A percentile compares a stretch with the other conserved stretches of the same genome.
Conservation (phyloP, 257 asterid genomes). For the Ehretia macrophylla region DNA sequence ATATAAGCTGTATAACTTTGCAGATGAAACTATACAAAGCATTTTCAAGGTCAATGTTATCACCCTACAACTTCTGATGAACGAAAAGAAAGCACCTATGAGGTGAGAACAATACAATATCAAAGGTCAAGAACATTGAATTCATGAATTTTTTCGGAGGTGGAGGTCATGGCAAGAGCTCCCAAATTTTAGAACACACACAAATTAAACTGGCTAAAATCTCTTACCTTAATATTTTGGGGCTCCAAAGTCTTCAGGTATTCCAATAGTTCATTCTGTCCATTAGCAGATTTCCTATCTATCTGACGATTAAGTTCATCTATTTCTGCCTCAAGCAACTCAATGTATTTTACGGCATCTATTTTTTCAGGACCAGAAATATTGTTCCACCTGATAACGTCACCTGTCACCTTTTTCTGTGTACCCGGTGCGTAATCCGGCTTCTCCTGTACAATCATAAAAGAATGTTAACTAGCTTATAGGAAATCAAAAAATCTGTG, state of each 20-base stretch:
- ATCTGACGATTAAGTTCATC: slow-evolving; percentile 91
- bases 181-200: slow-evolving; percentile 17
- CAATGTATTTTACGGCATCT: slow-evolving; percentile 93
- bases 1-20: too few species aligned
- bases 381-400: slow-evolving; percentile 93
- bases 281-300: slow-evolving; percentile 64
- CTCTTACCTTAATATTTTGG: slow-evolving; percentile 84
- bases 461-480: slow-evolving; percentile 15
- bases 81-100: background rate
- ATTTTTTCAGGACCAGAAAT: slow-evolving; percentile 82
- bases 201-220: slow-evolving; percentile 3
- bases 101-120: background rate
- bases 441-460: slow-evolving; percentile 50
- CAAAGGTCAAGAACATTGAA: background rate
- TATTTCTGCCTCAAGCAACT: slow-evolving; percentile 91
- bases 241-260: slow-evolving; percentile 93
- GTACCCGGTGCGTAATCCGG: slow-evolving; percentile 94
- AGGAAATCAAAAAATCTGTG: slow-evolving; percentile 2
- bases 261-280: slow-evolving; percentile 78
- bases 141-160: background rate
- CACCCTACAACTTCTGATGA: background rate
- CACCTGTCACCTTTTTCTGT: slow-evolving; percentile 91
- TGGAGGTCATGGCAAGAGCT: background rate
- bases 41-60: background rate
- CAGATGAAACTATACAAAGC: background rate